Base-by-base conservation (phyloP, 2,329 filamentous ascomycete species). In the Juglanconis oblonga region DNA sequence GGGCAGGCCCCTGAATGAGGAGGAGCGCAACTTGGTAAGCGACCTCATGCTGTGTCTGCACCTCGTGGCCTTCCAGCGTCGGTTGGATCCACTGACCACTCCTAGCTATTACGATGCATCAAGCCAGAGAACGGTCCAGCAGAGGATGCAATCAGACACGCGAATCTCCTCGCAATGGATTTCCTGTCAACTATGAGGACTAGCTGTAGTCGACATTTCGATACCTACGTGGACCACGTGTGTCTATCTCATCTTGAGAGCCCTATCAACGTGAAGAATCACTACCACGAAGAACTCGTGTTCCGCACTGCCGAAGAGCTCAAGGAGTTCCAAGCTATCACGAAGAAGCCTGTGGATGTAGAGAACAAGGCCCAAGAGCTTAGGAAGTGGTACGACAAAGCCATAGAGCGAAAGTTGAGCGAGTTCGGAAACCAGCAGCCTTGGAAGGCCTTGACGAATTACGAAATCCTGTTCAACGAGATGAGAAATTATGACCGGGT, bases 211-310 rank as follows among this genome's bases (percentile, higher is more conserved):
- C 54, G 29, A 1, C 6, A 29, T 10, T 63, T 63, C 45, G 58
- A 58, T 11, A 8, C 52, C 35, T 63, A 55, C 35, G 32, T 63
- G 31, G 61, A 63, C 31, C 47, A 44, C n/a, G 29, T 5, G 9
- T 57, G 50, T 49, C 29, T 61, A 31, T 14, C 31, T 11, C 13
- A 52, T 13, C n/a, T 63, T 32, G 51, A 49, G 38, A 61, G 51
- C 29, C 58, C 61, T 14, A 63, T 63, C 54, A 63, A 61, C 44
- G 40, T 63, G 6, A 61, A 63, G 32, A 63, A 55, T 13, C 61
- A 63, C 44, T 58, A 61, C 44, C 61, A 63, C 31, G 61, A 63
- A 33, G 61, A 63, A 45, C 61, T 63, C 8, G 45, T 63, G 6
- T 58, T 58, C 36, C 61, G 61, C 10, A 38, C 61, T 11, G 44